Base-by-base conservation (phyloP, 2,329 filamentous ascomycete genomes). In the Fusarium aywerte region DNA sequence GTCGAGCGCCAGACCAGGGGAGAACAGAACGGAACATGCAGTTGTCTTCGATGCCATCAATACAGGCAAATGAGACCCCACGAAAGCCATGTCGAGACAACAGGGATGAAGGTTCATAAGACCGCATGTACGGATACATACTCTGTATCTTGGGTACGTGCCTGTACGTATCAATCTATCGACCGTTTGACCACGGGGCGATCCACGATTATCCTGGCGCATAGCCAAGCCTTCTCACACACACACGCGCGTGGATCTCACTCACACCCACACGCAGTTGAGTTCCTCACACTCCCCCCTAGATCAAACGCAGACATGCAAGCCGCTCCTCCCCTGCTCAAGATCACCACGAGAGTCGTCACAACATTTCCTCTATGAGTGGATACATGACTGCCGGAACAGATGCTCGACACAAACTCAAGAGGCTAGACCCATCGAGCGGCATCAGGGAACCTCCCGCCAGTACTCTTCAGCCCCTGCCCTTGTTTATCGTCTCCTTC, bases 171-270 rank as follows among this genome's bases (percentile, higher is more conserved):
- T 62, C 57, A 48, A 63, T 53, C 62, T 62, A 69, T 73, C 59
- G 72, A 73, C 70, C 71, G 72, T 74, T 71, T 74, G 69, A 70
- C 69, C 67, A 66, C 69, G 65, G 68, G 69, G 71, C 62, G 72
- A 72, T 72, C 71, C 72, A 72, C 64, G 65, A 60, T 55, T 35
- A 72, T 71, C 67, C 69, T 69, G 65, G 71, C 48, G 58, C 60
- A 68, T 59, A 51, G 67, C 63, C 61, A 71, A 70, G 64, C 52
- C 67, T 71, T 64, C 58, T 63, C 52, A 43, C 55, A 65, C 56
- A 59, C 69, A 68, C 69, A 61, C 65, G n/a, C n/a, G n/a, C 65
- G 32, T 63, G 67, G 62, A 73, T 73, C 71, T 73, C 57, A 61
- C 57, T 40, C 62, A 66, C 66, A 65, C 70, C 62, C 71, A 55